Percentiles rank a stretch among this genome's conserved stretches.
Evolutionary conservation across 2,329 filamentous ascomycete species (phyloP).

Genomic region (Fusarium buxicola): DNA sequence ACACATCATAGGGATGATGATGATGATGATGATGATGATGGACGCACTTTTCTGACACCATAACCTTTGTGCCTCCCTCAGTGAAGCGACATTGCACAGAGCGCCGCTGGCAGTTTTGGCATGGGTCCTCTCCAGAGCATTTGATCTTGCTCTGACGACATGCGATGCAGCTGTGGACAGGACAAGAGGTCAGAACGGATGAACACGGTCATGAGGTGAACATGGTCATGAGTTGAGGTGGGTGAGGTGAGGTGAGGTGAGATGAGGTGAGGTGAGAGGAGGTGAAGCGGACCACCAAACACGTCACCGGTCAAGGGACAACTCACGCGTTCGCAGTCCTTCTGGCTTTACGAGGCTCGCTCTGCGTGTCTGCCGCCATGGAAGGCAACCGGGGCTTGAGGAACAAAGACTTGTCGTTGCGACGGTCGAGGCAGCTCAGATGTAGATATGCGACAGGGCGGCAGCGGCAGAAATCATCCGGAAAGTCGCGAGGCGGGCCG

Average conservation of each 20-base stretch:
- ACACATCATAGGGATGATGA: neutral
- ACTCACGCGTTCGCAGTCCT: slow-evolving; percentile 47
- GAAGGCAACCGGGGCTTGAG: neutral
- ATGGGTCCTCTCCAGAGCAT: slow-evolving; percentile 51
- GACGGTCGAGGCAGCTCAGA: neutral
- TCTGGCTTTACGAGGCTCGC: slow-evolving; percentile 35
- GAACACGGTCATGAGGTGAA: no score
- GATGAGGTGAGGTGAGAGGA: neutral
- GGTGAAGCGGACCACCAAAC: no score
- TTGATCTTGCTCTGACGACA: slow-evolving; percentile 53
- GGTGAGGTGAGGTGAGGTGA: no score
- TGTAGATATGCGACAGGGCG: neutral
- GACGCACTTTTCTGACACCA: slow-evolving; percentile 50
- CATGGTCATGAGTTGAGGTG: no score
- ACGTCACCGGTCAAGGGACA: neutral
- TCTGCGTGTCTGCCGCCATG: slow-evolving; percentile 29
- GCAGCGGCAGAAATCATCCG: neutral
- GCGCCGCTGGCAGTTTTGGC: slow-evolving; percentile 49
- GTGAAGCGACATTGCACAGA: slow-evolving; percentile 48
- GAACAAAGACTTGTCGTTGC: neutral
- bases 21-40: no score
- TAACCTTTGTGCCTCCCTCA: slow-evolving; percentile 46
- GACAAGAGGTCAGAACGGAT: neutral
- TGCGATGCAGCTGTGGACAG: slow-evolving; percentile 43
- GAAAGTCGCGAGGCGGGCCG: slow-evolving; percentile 2